Base-by-base conservation (phyloP, 768 basidiomycete species). In the Psilocybe subaeruginosa region DNA sequence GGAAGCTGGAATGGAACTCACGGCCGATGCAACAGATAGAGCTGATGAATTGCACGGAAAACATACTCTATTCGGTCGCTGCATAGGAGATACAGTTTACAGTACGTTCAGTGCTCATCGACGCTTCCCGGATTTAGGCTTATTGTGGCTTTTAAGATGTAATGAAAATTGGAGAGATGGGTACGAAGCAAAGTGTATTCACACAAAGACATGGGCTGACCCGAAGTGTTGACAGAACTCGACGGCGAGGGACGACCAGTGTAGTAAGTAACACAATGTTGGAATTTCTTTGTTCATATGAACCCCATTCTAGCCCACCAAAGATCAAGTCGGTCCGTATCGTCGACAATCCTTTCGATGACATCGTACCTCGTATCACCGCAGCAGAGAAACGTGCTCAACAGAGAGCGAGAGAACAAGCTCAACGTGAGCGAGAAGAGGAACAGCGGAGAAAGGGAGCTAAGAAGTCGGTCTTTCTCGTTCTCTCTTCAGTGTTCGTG, bases 281-380 rank as follows among this genome's bases (percentile, higher is more conserved):
- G 43, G 39, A 41, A 17, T 17, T 19, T 56, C 45, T 33, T 48
- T n/a, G 14, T 45, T 52, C 52, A 9, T 19, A n/a, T 37, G 17
- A 41, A 23, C 23, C 45, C 51, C 8, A 69, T 9, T 1, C 23
- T 66, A 95, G 95, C 66, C 95, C 97, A 2, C 95, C 97, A 0
- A 95, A 91, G 71, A 97, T 99, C 72, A 91, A 88, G 67, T 84
- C 84, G 1, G 82, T 97, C 30, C 85, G 88, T 8, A 91, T 99
- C 55, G 70, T 94, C 31, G 95, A 97, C 56, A 97, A 99, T 70
- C 97, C 97, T 0, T 98, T 97, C 72, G 85, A 90, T 56, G 96
- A 99, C 70, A 97, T 99, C 65, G 84, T 95, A 39, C 97, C 97
- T 4, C 89, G 97, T 27, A 99, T 99, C 62, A 99, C 97, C 1